Conservation (phyloP, 1,284 basidiomycete species). For the Omphalotus olearius region DNA sequence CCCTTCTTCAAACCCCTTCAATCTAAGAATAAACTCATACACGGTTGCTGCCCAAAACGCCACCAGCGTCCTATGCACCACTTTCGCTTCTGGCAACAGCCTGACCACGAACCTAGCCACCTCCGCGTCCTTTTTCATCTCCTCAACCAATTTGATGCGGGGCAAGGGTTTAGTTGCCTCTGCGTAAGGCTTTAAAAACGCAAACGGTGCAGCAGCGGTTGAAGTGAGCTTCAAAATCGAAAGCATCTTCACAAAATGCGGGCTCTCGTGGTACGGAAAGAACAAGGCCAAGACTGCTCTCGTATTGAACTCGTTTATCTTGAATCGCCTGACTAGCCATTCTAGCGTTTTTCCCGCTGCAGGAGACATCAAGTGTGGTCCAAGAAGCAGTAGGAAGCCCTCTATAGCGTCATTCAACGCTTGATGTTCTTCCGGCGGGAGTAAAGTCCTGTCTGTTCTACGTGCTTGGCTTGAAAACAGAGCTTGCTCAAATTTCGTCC, state of each 20-base stretch:
- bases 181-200: conserved; percentile 74
- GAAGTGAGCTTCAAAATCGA: conserved; percentile 48
- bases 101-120: conserved; percentile 68
- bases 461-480: conserved; percentile 86
- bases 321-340: conserved; percentile 93
- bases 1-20: conserved; percentile 55
- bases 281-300: conserved; percentile 79
- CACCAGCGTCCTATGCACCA: conserved; percentile 69
- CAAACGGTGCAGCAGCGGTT: conserved; percentile 51
- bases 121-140: conserved; percentile 72
- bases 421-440: conserved; percentile 61
- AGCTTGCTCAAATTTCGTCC: conserved; percentile 67
- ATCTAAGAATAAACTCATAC: conserved; percentile 70
- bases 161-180: conserved; percentile 71
- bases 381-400: conserved; percentile 68
- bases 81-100: conserved; percentile 54
- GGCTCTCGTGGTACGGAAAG: conserved; percentile 92
- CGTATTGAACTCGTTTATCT: conserved; percentile 93
- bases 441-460: conserved; percentile 77
- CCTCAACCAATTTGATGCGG: conserved; percentile 62
- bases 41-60: conserved; percentile 83
- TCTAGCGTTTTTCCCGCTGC: conserved; percentile 89
- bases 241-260: conserved; percentile 92
- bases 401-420: conserved; percentile 60
- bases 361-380: conserved; percentile 78